phyloP scores from a whole-genome alignment of 805 yeast species.

The Kodamaea laetipori region DNA sequence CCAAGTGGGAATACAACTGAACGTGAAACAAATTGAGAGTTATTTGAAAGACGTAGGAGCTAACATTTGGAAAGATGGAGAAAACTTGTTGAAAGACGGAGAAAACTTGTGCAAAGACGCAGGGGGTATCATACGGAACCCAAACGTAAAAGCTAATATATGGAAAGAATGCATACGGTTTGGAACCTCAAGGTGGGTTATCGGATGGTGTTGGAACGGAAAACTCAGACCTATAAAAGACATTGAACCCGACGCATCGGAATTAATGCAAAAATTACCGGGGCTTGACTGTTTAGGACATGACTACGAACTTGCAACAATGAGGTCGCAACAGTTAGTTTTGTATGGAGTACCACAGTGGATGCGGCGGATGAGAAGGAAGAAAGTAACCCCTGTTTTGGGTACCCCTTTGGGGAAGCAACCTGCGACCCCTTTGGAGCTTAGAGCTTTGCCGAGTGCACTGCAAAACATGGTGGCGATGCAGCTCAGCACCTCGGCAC shows the following conservation, averaged over 20 bases:
- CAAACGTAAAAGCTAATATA: neutral
- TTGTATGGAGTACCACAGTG: slow-evolving; percentile 8
- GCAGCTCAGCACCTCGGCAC: slow-evolving; percentile 4
- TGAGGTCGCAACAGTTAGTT: neutral
- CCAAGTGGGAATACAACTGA: slow-evolving; percentile 20
- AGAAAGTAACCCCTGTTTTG: neutral
- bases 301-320: neutral
- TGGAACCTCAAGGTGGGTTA: slow-evolving; percentile 22
- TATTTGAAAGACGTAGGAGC: slow-evolving; percentile 6
- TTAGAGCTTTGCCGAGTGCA: no score
- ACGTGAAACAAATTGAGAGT: slow-evolving; percentile 13
- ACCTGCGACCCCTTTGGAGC: no score
- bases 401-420: no score
- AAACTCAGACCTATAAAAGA: neutral
- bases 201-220: slow-evolving; percentile 20
- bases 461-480: neutral
- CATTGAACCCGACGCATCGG: neutral
- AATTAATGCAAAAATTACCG: neutral
- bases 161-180: slow-evolving; percentile 13
- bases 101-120: no score
- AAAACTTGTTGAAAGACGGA: no score
- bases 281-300: neutral
- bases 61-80: no score
- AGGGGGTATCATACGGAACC: no score
- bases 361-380: slow-evolving; percentile 9